A percentile compares a stretch with the other conserved stretches of the same genome.
phyloP scores from a whole-genome alignment of 2,329 filamentous ascomycete species.

The Didymella arachidicola region DNA sequence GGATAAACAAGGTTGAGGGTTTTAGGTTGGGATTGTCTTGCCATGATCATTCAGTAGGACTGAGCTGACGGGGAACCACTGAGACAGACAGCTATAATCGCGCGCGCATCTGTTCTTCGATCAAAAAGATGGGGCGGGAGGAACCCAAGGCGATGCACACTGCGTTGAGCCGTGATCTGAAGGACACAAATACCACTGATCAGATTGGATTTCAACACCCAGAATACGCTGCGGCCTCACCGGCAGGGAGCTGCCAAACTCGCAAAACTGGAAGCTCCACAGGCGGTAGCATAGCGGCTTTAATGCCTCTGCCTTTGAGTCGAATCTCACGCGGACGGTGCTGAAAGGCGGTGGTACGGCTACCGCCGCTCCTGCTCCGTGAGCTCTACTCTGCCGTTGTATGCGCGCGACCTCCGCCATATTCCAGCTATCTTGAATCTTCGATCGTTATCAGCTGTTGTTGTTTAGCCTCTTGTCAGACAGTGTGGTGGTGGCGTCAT shows the following conservation, averaged over 20 bases:
- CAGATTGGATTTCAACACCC: neutral
- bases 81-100: slow-evolving; percentile 3
- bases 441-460: slow-evolving; percentile 8
- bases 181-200: neutral
- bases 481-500: slow-evolving; percentile 11
- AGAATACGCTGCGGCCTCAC: neutral
- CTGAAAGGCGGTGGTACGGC: neutral
- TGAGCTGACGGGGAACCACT: slow-evolving; percentile 11
- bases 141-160: neutral
- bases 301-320: neutral
- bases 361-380: neutral
- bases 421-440: neutral
- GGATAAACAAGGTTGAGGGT: neutral
- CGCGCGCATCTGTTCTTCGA: neutral
- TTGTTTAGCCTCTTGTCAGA: slow-evolving; percentile 11
- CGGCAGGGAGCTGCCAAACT: neutral
- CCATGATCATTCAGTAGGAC: neutral
- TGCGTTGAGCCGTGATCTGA: neutral
- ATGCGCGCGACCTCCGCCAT: neutral
- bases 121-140: neutral
- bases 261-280: neutral
- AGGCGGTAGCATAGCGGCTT: neutral
- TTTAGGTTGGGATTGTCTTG: neutral
- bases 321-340: neutral
- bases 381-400: neutral